phyloP scores from a whole-genome alignment of 2,329 filamentous ascomycete genomes.

The Cladosporium sp. region DNA sequence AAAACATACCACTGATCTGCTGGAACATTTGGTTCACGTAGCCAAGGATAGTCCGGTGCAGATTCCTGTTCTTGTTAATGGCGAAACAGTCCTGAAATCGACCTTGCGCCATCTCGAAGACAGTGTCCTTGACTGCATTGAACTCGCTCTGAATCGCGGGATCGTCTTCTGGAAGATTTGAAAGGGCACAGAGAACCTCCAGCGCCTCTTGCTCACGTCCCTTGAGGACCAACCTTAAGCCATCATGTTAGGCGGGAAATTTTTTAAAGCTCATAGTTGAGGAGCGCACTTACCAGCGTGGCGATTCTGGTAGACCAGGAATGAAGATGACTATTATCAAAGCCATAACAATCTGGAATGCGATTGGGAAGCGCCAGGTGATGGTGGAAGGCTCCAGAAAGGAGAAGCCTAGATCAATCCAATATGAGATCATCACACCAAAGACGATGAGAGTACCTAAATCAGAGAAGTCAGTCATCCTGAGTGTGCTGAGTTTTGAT shows the following conservation, averaged over 20 bases:
- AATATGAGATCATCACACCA: slow-evolving; percentile 37
- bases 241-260: neutral
- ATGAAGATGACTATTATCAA: slow-evolving; percentile 48
- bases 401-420: slow-evolving; percentile 48
- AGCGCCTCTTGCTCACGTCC: slow-evolving; percentile 51
- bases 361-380: slow-evolving; percentile 42
- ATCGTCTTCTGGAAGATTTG: slow-evolving; percentile 44
- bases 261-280: too few relatives aligned
- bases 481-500: neutral
- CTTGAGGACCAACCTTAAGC: slow-evolving; percentile 52
- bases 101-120: slow-evolving; percentile 40
- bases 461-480: neutral
- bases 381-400: slow-evolving; percentile 36
- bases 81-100: slow-evolving; percentile 28
- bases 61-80: slow-evolving; percentile 31
- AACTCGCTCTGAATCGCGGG: slow-evolving; percentile 45
- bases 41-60: slow-evolving; percentile 31
- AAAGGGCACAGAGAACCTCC: slow-evolving; percentile 44
- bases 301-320: slow-evolving; percentile 52
- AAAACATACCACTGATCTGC: slow-evolving; percentile 27
- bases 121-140: slow-evolving; percentile 50
- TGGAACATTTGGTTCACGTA: slow-evolving; percentile 35
- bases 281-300: slow-evolving; percentile 45
- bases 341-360: slow-evolving; percentile 55
- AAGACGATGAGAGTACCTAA: slow-evolving; percentile 37